Evolutionary conservation across 768 basidiomycete genomes (phyloP).

Genomic region (Podaxis sp.): DNA sequence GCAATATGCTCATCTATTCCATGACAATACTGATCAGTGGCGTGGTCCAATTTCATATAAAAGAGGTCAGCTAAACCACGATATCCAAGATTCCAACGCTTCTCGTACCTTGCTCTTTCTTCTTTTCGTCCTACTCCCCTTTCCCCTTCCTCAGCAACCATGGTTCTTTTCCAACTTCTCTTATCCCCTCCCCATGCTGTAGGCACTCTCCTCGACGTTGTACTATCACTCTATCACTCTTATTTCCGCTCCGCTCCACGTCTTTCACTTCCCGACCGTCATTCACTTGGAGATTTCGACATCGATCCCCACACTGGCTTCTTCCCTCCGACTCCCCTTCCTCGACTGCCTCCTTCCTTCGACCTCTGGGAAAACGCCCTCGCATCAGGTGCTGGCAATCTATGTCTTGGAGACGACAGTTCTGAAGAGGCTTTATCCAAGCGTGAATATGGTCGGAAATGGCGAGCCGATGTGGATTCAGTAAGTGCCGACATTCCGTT

Average conservation of each 20-base stretch:
- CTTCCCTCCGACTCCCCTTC: slow-evolving; percentile 65
- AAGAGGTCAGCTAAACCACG: slow-evolving; percentile 11
- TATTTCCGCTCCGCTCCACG: slow-evolving; percentile 30
- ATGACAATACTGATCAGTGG: slow-evolving; percentile 12
- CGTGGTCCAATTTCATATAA: slow-evolving; percentile 19
- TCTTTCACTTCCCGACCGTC: slow-evolving; percentile 26
- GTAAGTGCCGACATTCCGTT: slow-evolving; percentile 39
- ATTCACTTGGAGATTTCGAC: slow-evolving; percentile 46
- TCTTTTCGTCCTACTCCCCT: neutral
- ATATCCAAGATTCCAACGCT: slow-evolving; percentile 1
- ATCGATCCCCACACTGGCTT: slow-evolving; percentile 72
- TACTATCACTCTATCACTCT: slow-evolving; percentile 42
- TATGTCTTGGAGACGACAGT: slow-evolving; percentile 56
- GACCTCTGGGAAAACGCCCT: slow-evolving; percentile 71
- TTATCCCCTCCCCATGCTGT: slow-evolving; percentile 51
- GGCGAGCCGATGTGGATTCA: slow-evolving; percentile 58
- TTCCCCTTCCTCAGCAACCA: slow-evolving; percentile 17
- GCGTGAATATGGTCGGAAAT: slow-evolving; percentile 54
- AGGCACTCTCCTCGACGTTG: slow-evolving; percentile 42
- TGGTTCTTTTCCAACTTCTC: slow-evolving; percentile 42
- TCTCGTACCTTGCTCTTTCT: neutral
- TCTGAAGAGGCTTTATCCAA: slow-evolving; percentile 42
- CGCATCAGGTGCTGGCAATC: slow-evolving; percentile 42
- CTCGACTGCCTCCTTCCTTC: slow-evolving; percentile 49
- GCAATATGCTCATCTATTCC: slow-evolving; percentile 8